phyloP scores from a whole-genome alignment of 768 basidiomycete species.

The Candolleomyces efflorescens region DNA sequence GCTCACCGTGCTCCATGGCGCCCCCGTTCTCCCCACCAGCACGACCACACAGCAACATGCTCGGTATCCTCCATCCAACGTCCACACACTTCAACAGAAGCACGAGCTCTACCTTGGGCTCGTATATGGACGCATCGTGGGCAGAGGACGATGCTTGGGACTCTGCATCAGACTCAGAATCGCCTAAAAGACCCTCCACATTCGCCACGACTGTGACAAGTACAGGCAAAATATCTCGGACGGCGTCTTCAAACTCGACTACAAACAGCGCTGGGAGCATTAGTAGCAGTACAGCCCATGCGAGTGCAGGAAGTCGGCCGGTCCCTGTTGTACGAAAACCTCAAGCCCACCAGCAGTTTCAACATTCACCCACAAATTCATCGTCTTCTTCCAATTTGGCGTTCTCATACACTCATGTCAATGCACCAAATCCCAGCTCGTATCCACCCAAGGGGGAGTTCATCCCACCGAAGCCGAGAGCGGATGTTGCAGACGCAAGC shows the following conservation, averaged over 20 bases:
- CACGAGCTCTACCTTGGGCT: conserved; percentile 5
- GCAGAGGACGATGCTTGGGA: conserved; percentile 90
- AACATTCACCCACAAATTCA: conserved; percentile 13
- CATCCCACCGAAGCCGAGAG: background rate
- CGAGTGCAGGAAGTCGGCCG: background rate
- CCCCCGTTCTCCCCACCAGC: conserved; percentile 57
- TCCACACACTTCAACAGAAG: conserved; percentile 15
- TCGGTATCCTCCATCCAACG: conserved; percentile 42
- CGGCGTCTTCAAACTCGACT: conserved; percentile 20
- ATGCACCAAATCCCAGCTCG: conserved; percentile 69
- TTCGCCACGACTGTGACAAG: background rate
- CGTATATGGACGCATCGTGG: conserved; percentile 46
- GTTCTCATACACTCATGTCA: conserved; percentile 79
- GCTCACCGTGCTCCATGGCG: conserved; percentile 19
- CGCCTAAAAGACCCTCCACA: conserved; percentile 25
- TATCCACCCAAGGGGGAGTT: conserved; percentile 58
- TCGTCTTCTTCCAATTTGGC: conserved; percentile 67
- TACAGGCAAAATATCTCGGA: background rate
- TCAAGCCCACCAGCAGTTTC: background rate
- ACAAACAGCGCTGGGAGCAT: conserved; percentile 21
- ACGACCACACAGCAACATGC: conserved; percentile 67
- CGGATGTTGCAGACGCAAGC: background rate
- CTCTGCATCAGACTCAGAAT: conserved; percentile 75
- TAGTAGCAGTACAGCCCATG: background rate
- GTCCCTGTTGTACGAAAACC: background rate